Percentiles rank a stretch among this genome's conserved stretches.
Conservation (phyloP, 2,329 filamentous ascomycete species). For the Botryotinia calthae region DNA sequence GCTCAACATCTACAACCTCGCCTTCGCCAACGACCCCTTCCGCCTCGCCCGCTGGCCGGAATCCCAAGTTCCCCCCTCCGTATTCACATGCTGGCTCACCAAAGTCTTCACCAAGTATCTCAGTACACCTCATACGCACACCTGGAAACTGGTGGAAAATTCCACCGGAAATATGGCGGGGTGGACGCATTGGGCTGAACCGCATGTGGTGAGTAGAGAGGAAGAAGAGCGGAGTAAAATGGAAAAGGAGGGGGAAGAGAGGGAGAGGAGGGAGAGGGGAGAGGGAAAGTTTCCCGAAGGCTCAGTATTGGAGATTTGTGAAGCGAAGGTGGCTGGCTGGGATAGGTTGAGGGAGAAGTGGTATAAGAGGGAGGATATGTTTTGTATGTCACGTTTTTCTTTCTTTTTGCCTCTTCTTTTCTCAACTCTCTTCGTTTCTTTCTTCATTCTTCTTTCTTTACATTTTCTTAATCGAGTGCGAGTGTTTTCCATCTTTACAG, state of each 20-base stretch:
- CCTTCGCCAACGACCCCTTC: conserved; percentile 34
- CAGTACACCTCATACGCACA: conserved; percentile 33
- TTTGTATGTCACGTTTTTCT: conserved; percentile 35
- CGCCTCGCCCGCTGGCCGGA: conserved; percentile 32
- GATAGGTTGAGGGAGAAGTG: conserved; percentile 35
- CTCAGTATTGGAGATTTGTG: conserved; percentile 34
- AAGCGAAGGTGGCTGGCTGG: conserved; percentile 38
- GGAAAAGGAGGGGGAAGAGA: neutral
- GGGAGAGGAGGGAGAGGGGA: neutral
- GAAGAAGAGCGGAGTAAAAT: neutral
- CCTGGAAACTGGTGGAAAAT: conserved; percentile 40
- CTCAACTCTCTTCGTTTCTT: neutral
- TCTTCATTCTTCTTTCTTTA: neutral
- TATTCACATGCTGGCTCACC: conserved; percentile 36
- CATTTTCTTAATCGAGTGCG: neutral
- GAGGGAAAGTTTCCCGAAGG: conserved; percentile 37
- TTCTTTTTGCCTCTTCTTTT: neutral
- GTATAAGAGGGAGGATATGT: conserved; percentile 37
- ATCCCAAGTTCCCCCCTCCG: conserved; percentile 19
- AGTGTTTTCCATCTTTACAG: neutral
- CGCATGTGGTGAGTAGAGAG: neutral
- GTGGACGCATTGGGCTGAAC: conserved; percentile 35
- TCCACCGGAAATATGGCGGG: conserved; percentile 36
- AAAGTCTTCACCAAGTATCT: conserved; percentile 36
- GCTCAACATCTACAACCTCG: conserved; percentile 36